Percentiles rank a stretch among this genome's conserved stretches.
These are phyloP conservation scores for Suhomyces pyralidae DNA, from an alignment of 805 yeast genomes.

Conservation along the genomic window DNA sequence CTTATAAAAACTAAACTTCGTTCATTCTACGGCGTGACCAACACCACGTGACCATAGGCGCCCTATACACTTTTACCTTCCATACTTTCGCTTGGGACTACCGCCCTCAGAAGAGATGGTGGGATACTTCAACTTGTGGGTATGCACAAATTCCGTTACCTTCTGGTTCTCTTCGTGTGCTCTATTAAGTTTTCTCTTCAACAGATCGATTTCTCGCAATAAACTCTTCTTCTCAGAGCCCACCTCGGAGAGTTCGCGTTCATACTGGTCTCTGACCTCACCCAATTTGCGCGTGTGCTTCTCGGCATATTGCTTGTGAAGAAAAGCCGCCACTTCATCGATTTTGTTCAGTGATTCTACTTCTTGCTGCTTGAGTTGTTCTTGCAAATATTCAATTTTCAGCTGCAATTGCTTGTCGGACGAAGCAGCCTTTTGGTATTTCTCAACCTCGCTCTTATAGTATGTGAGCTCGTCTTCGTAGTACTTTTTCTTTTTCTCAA, in stretches of 20 bases:
- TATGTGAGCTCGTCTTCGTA: conserved; percentile 11
- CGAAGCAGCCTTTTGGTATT: conserved; percentile 12
- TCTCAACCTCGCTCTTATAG: conserved; percentile 10
- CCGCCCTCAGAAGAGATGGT: neutral
- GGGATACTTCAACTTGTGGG: conserved; percentile 11
- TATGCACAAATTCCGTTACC: conserved; percentile 12
- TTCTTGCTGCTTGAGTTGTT: conserved; percentile 38
- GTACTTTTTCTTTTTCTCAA: conserved; percentile 13
- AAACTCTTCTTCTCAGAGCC: conserved; percentile 10
- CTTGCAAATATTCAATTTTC: conserved; percentile 15
- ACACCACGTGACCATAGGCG: neutral
- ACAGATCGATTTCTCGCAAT: conserved; percentile 13
- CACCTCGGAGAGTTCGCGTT: conserved; percentile 9
- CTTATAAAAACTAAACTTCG: neutral
- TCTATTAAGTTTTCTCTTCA: conserved; percentile 12
- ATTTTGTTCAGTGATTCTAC: conserved; percentile 51
- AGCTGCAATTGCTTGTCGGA: conserved; percentile 8
- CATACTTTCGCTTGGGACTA: conserved; percentile 4
- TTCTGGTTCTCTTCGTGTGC: conserved; percentile 13
- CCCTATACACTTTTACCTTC: neutral
- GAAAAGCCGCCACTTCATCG: conserved; percentile 63
- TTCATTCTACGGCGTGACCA: neutral
- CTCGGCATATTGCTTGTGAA: conserved; percentile 69
- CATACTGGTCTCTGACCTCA: conserved; percentile 40
- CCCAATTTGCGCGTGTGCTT: conserved; percentile 74